A percentile compares a stretch with the other conserved stretches of the same genome.
Evolutionary conservation across 2,329 filamentous ascomycete genomes (phyloP).

Genomic region (Pseudogymnoascus sp.): DNA sequence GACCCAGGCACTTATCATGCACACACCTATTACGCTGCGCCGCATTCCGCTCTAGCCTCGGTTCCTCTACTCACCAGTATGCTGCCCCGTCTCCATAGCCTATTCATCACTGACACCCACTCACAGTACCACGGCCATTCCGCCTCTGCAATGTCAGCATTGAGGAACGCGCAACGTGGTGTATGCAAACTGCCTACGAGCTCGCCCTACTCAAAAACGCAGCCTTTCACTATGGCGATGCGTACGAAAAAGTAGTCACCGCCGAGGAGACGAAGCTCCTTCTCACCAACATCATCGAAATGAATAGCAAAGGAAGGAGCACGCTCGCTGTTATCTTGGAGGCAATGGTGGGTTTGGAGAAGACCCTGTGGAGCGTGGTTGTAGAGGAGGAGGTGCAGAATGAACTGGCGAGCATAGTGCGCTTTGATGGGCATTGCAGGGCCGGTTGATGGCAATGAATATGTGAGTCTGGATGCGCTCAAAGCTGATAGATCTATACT

Average conservation of each 20-base stretch:
- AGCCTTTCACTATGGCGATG: constrained; percentile 1
- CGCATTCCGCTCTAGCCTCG: background rate
- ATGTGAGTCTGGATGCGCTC: background rate
- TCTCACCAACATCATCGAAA: background rate
- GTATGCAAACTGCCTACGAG: background rate
- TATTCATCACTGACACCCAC: background rate
- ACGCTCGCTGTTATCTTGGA: background rate
- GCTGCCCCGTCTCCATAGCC: background rate
- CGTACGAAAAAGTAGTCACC: background rate
- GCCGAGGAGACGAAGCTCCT: constrained; percentile 2
- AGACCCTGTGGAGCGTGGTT: background rate
- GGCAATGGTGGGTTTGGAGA: background rate
- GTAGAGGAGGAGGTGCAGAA: background rate
- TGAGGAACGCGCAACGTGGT: background rate
- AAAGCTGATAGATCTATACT: background rate
- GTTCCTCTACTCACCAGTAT: background rate
- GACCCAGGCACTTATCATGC: background rate
- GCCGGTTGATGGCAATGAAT: background rate
- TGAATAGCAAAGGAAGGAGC: background rate
- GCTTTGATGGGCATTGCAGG: background rate
- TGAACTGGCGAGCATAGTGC: background rate
- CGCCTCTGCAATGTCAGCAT: constrained; percentile 1
- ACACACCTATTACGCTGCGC: background rate
- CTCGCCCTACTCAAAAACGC: background rate
- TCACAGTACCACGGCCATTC: background rate